Conservation (phyloP, 805 yeast species). For the Candida palmyrensis region DNA sequence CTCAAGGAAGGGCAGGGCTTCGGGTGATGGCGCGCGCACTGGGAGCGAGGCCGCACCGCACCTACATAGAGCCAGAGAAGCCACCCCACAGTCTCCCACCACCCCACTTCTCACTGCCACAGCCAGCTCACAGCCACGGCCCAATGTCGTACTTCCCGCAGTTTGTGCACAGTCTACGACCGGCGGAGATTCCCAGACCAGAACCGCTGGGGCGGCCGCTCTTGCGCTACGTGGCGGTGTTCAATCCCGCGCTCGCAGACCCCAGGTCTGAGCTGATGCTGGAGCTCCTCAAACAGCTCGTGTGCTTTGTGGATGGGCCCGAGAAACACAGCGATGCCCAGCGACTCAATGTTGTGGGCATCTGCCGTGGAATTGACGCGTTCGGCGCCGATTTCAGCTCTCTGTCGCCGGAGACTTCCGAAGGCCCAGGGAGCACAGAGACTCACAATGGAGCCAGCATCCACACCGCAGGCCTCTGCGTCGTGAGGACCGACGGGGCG, state of each 20-base stretch:
- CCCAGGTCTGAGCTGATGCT: conserved; percentile 23
- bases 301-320: conserved; percentile 19
- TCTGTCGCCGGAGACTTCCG: background rate
- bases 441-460: no score
- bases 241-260: conserved; percentile 24
- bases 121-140: no score
- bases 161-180: conserved; percentile 3
- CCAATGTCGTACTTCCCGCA: conserved; percentile 4
- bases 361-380: conserved; percentile 31
- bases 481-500: conserved; percentile 21
- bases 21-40: no score
- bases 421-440: no score
- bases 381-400: conserved; percentile 21
- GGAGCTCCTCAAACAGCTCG: conserved; percentile 26
- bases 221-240: conserved; percentile 19
- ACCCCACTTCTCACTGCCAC: no score
- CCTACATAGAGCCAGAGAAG: no score
- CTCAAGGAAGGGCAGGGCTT: no score
- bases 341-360: conserved; percentile 28
- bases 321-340: conserved; percentile 11
- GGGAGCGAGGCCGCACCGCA: no score
- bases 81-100: no score
- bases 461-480: conserved; percentile 8
- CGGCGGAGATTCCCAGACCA: background rate
- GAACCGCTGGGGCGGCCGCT: background rate